Conservation (phyloP, 225 moss, liverwort and hornwort genomes). For the Polytrichum commune region DNA sequence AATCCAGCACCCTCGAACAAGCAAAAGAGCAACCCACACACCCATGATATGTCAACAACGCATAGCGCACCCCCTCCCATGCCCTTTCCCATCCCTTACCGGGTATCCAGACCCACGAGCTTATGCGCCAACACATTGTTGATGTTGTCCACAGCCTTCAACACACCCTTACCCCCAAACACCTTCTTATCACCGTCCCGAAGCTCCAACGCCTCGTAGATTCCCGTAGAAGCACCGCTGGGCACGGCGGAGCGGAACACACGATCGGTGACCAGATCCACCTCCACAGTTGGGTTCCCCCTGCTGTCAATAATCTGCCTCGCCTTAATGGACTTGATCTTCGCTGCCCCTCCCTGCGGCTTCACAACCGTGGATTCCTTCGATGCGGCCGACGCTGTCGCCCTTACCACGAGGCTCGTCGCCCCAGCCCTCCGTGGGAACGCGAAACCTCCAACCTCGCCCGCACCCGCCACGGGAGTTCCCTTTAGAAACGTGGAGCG, state of each 20-base stretch:
- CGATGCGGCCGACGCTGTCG: conserved; percentile 16
- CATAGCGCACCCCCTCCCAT: no score
- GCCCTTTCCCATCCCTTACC: conserved; percentile 13
- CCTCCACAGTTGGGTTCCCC: conserved; percentile 63
- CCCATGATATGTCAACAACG: no score
- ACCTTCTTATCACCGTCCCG: conserved; percentile 41
- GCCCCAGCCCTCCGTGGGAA: conserved; percentile 3
- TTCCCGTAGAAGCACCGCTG: conserved; percentile 57
- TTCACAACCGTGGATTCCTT: conserved; percentile 8
- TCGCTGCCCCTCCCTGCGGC: conserved; percentile 19
- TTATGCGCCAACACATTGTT: conserved; percentile 47
- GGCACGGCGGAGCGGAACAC: conserved; percentile 44
- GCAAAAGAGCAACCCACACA: no score
- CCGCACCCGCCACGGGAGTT: not conserved
- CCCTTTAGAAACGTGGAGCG: conserved; percentile 23
- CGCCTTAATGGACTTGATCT: conserved; percentile 40
- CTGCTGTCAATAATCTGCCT: conserved; percentile 55
- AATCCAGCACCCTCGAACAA: no score
- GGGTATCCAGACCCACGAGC: conserved; percentile 48
- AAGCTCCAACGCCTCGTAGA: conserved; percentile 55
- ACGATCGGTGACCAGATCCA: conserved; percentile 47
- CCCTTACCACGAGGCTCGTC: conserved; percentile 16
- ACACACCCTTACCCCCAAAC: conserved; percentile 52
- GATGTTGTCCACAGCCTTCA: conserved; percentile 57
- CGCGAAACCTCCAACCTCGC: not conserved